These are phyloP conservation scores for Leonotis leonurus DNA, from an alignment of 257 asterid species.

Conservation along the genomic window DNA sequence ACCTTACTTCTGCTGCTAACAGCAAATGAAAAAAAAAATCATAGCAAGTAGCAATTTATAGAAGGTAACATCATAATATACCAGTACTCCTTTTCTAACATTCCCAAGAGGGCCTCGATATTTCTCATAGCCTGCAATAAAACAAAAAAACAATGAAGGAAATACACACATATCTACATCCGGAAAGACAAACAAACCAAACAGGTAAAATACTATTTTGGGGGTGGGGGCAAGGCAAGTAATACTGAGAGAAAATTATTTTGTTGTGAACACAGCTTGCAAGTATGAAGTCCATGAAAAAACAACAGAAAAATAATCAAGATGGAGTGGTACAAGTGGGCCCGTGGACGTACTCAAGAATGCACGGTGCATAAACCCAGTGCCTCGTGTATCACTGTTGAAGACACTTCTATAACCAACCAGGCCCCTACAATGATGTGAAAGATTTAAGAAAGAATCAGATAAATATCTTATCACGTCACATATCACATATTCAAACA, in stretches of 20 bases:
- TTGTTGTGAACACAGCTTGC: neutral
- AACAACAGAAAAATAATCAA: neutral
- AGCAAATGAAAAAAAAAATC: neutral
- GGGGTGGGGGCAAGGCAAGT: no score
- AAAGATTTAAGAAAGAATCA: neutral
- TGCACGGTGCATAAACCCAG: conserved; percentile 99
- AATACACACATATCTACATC: neutral
- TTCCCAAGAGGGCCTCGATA: conserved; percentile 95
- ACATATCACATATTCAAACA: conserved; percentile 4
- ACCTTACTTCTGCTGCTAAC: neutral
- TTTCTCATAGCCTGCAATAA: conserved; percentile 72
- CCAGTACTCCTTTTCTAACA: conserved; percentile 98
- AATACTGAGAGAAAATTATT: no score
- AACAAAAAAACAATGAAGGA: neutral
- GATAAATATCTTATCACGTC: neutral
- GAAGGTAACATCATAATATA: conserved; percentile 21
- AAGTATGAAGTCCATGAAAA: neutral
- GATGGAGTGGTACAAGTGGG: conserved; percentile 3
- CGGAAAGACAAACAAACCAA: conserved; percentile 1
- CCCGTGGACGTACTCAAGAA: conserved; percentile 57
- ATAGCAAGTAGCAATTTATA: neutral
- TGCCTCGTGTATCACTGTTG: conserved; percentile 94
- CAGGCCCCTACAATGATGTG: conserved; percentile 60
- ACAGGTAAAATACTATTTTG: neutral
- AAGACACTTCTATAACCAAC: conserved; percentile 97